Evolutionary conservation across 2,329 filamentous ascomycete species (phyloP), one percentile per base, ranked within the genome.

Genomic region (Curvularia verruculosa): DNA sequence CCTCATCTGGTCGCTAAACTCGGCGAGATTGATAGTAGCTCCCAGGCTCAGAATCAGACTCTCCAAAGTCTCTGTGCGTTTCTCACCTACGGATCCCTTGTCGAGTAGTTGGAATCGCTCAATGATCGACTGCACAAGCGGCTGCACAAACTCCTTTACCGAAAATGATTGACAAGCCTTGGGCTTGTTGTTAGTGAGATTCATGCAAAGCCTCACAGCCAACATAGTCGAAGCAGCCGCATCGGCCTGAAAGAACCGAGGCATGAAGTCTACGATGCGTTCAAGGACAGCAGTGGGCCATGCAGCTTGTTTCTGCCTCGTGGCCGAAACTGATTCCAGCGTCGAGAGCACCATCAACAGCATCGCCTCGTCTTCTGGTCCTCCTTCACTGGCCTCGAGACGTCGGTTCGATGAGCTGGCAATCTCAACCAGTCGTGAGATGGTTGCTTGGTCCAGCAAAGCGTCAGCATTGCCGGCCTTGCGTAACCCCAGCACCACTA

Each of bases 1-100:
- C 56, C 76, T 69, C 52, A 89, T 88, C 21, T 81, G 74, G 15
- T 86, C 80, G 68, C 87, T 92, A 70, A 91, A 88, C 73, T 96
- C 92, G 8, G 91, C 85, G 52, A 97, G 84, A 69, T 97, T 97
- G 75, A 96, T 96, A 76, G 94, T 85, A 21, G 91, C 86, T 0
- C 92, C 93, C 37, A 96, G 80, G 50, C 90, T 84, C 40, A 97
- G 82, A 47, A 96, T 85, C 13, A 96, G 82, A 47, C 86, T 84
- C 64, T 96, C 89, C 51, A 93, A 78, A 54, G 73, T 63, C 31
- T 74, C 66, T 12, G 87, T 79, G 9, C 89, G 77, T 8, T 80
- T 80, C 49, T 82, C 81, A n/a, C 85, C 81, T 28, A 78, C 75
- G 5, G 74, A 57, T 9, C 46, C 57, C 39, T 52, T 70, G 3